A percentile compares a stretch with the other conserved stretches of the same genome.
phyloP scores from a whole-genome alignment of 495 filamentous ascomycete genomes.

The Penicillium taxi region DNA sequence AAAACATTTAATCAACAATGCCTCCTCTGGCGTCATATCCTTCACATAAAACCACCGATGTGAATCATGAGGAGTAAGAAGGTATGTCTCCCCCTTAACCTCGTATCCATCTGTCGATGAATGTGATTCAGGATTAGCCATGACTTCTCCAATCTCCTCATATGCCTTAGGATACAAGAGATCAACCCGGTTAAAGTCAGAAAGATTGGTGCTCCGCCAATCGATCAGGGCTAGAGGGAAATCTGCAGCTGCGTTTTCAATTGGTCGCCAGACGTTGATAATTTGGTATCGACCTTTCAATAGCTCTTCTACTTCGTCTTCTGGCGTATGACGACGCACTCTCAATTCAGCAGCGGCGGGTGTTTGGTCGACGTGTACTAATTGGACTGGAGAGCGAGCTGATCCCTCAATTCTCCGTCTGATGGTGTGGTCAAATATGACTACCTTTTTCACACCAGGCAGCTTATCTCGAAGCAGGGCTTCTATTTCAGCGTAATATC shows the following conservation, averaged over 20 bases:
- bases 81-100: conserved; percentile 12
- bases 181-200: conserved; percentile 62
- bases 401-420: conserved; percentile 50
- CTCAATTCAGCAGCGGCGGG: conserved; percentile 49
- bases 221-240: conserved; percentile 66
- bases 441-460: conserved; percentile 52
- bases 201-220: conserved; percentile 47
- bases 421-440: conserved; percentile 90
- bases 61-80: conserved; percentile 6
- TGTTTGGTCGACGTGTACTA: conserved; percentile 82
- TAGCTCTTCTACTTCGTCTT: conserved; percentile 49
- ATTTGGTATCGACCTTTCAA: conserved; percentile 63
- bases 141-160: conserved; percentile 66
- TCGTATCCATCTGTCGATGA: conserved; percentile 57
- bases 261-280: conserved; percentile 81
- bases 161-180: conserved; percentile 63
- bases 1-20: conserved; percentile 73
- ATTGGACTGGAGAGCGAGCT: conserved; percentile 52
- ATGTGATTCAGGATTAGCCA: conserved; percentile 54
- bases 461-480: conserved; percentile 53
- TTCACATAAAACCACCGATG: conserved; percentile 9
- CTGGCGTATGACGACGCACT: conserved; percentile 53
- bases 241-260: conserved; percentile 62
- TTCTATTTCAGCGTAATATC: conserved; percentile 80
- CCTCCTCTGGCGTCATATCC: conserved; percentile 46